Conservation (phyloP, 768 basidiomycete genomes). For the Austroboletus eburneus region DNA sequence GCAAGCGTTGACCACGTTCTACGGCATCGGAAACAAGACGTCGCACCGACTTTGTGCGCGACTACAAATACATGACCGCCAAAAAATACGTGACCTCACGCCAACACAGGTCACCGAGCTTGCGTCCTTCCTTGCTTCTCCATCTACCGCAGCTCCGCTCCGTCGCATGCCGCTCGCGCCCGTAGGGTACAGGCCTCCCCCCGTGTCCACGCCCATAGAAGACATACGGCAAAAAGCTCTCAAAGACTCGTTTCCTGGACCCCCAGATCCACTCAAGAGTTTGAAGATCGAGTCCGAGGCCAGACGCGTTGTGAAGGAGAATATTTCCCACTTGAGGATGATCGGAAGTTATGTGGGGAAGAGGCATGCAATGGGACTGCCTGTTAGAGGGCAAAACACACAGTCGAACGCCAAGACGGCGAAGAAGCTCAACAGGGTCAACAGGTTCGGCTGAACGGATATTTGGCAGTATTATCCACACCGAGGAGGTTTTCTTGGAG, state of each 20-base stretch:
- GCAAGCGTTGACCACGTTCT: constrained; percentile 89
- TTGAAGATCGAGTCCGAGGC: constrained; percentile 88
- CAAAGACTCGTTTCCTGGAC: constrained; percentile 34
- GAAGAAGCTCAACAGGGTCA: constrained; percentile 82
- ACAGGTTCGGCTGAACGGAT: constrained; percentile 45
- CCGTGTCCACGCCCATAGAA: constrained; percentile 34
- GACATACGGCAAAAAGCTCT: constrained; percentile 24
- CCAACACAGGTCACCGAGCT: constrained; percentile 86
- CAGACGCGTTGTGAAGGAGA: constrained; percentile 75
- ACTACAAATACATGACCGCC: constrained; percentile 84
- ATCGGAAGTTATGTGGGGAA: constrained; percentile 93
- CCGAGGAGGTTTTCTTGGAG: not conserved
- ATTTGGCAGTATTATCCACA: constrained; percentile 8
- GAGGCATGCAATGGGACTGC: constrained; percentile 89
- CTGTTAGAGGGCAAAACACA: constrained; percentile 93
- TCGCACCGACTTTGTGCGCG: constrained; percentile 85
- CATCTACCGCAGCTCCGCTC: constrained; percentile 65
- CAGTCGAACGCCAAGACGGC: constrained; percentile 89
- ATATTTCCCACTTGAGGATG: constrained; percentile 89
- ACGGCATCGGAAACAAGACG: constrained; percentile 76
- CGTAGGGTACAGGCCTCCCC: constrained; percentile 46
- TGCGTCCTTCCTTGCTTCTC: constrained; percentile 92
- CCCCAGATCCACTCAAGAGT: constrained; percentile 60
- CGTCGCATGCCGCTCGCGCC: constrained; percentile 65
- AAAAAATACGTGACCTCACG: constrained; percentile 76